phyloP scores from a whole-genome alignment of 2,329 filamentous ascomycete genomes.

The Nemania bipapillata region DNA sequence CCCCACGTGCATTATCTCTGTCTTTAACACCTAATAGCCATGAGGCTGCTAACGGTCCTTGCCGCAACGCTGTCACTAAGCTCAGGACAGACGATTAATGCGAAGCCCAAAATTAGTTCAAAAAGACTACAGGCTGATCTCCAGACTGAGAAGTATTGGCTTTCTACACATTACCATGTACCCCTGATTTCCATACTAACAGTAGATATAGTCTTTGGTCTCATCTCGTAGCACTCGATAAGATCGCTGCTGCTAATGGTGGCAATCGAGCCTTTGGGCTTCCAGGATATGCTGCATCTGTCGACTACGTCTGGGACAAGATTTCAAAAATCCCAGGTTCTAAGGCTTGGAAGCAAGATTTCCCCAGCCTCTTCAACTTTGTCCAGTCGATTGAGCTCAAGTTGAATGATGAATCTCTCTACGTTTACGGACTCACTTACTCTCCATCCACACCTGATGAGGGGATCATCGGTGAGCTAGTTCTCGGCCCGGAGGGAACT shows the following conservation, averaged over 20 bases:
- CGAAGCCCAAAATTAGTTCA: constrained; percentile 17
- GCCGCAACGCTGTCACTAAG: constrained; percentile 2
- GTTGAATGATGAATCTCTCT: constrained; percentile 20
- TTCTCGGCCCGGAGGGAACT: constrained; percentile 24
- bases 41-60: background rate
- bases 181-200: background rate
- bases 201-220: constrained; percentile 14
- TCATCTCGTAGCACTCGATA: constrained; percentile 23
- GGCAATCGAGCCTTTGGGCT: constrained; percentile 31
- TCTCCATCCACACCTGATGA: constrained; percentile 27
- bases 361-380: constrained; percentile 25
- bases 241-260: constrained; percentile 23
- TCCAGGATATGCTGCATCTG: constrained; percentile 29
- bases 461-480: constrained; percentile 20
- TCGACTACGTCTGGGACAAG: constrained; percentile 26
- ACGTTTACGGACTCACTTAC: constrained; percentile 28
- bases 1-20: too few species aligned
- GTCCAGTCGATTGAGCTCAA: constrained; percentile 30
- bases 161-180: too few species aligned
- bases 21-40: background rate
- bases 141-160: constrained; percentile 7
- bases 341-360: constrained; percentile 31
- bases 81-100: background rate
- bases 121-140: constrained; percentile 19
- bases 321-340: constrained; percentile 23